Evolutionary conservation across 2,329 filamentous ascomycete species (phyloP), one percentile per base, ranked within the genome.

Genomic region (Dothideomycetidae sp.): DNA sequence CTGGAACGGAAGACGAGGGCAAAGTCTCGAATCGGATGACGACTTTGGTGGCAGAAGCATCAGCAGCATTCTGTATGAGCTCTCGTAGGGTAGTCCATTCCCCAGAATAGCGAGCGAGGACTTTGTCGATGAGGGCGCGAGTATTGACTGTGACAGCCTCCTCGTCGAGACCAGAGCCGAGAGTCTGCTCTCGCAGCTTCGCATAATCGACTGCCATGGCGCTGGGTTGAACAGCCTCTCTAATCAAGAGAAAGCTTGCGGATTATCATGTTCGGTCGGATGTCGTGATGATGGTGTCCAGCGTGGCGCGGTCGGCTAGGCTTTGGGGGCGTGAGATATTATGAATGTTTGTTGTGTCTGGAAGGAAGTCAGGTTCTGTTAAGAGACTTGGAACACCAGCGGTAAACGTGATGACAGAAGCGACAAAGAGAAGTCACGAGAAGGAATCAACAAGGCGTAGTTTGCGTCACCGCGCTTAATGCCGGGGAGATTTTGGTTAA

Each of bases 61-160:
- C 90, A 45, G 90, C 88, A n/a, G 90, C 90, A 56, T 98, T 98
- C 54, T 98, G 90, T 31, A 98, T 85, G 43, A 98, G 75, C 57
- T 98, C 90, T 66, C 90, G 75, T 12, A 98, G 63, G 10, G 74
- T 75, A 10, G 72, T 76, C 78, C 88, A 94, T 65, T 98, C 92
- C 50, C 90, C 88, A 2, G 86, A 93, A 56, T 98, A 98, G 53
- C 90, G 72, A 7, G 90, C 90, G 34, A 98, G 71, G 9, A 98
- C 88, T 60, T 98, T 98, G 63, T 96, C 92, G 54, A 98, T 98
- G 50, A 98, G 62, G 30, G 90, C 90, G 53, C 92, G 73, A 33
- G 90, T 98, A 55, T 98, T 93, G 53, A 98, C 90, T 1, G 90
- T 98, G 40, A 98, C 90, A 29, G 90, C 90, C 60, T 96, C 90